Conservation (phyloP, 108 stramenopile genomes). For the Pseudonitzschia delicatissima region DNA sequence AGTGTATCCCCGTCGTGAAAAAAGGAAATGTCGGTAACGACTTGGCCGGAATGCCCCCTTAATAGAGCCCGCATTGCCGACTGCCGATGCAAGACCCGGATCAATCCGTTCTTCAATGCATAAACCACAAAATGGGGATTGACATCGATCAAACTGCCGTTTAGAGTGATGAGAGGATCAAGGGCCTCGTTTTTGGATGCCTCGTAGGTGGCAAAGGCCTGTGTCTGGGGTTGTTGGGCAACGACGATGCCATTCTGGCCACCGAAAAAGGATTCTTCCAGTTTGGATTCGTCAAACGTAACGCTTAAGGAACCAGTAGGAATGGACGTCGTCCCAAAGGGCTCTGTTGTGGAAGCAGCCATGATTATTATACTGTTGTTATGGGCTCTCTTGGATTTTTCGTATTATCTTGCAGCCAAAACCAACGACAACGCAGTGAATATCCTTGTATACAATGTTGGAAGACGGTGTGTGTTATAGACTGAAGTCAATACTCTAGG, state of each 20-base stretch:
- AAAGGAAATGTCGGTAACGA: constrained; percentile 43
- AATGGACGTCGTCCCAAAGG: constrained; percentile 33
- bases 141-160: constrained; percentile 50
- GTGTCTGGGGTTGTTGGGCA: constrained; percentile 51
- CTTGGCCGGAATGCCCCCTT: constrained; percentile 49
- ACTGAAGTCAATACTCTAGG: no score
- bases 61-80: constrained; percentile 54
- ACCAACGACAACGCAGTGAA: no score
- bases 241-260: not conserved
- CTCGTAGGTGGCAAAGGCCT: constrained; percentile 46
- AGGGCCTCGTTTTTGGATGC: constrained; percentile 26
- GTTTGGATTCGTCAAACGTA: not conserved
- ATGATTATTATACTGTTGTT: no score
- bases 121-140: constrained; percentile 78
- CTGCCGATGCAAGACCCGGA: constrained; percentile 73
- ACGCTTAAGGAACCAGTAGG: constrained; percentile 13
- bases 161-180: constrained; percentile 5
- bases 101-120: constrained; percentile 81
- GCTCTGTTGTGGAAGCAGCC: no score
- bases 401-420: no score
- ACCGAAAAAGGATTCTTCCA: not conserved
- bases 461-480: no score
- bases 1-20: constrained; percentile 45
- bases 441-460: no score
- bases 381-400: no score